A percentile compares a stretch with the other conserved stretches of the same genome.
phyloP scores from a whole-genome alignment of 352 stramenopile genomes.

The Globisporangium rhizosaccharum region DNA sequence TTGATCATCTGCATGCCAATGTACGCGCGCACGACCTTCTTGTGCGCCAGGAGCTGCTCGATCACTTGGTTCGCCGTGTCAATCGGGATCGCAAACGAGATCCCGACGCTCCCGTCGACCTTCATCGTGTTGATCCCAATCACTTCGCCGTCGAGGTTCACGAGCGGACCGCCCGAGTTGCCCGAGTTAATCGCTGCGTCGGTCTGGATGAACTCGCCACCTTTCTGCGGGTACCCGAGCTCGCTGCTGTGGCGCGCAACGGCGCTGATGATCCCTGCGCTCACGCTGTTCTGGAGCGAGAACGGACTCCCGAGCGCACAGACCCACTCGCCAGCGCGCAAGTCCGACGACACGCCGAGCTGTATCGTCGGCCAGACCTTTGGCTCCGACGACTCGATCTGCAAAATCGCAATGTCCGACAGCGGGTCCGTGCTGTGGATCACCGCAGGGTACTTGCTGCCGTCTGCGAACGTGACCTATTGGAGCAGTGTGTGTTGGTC shows the following conservation, averaged over 20 bases:
- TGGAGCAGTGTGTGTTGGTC: not conserved
- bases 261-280: constrained; percentile 88
- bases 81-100: constrained; percentile 92
- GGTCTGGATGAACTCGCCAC: constrained; percentile 91
- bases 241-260: constrained; percentile 87
- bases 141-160: constrained; percentile 91
- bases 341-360: constrained; percentile 59
- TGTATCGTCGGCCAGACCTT: constrained; percentile 66
- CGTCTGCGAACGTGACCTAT: constrained; percentile 80
- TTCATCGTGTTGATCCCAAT: constrained; percentile 96
- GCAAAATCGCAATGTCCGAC: constrained; percentile 90
- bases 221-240: constrained; percentile 74
- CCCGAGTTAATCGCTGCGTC: constrained; percentile 92
- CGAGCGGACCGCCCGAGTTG: constrained; percentile 91
- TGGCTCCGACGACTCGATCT: constrained; percentile 60
- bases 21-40: constrained; percentile 87
- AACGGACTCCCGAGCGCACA: constrained; percentile 90
- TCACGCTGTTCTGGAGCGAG: constrained; percentile 89
- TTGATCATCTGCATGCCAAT: constrained; percentile 91
- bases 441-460: constrained; percentile 62
- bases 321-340: constrained; percentile 90
- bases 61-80: constrained; percentile 89
- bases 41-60: constrained; percentile 81
- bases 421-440: constrained; percentile 84
- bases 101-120: constrained; percentile 83